Conservation (phyloP, 257 asterid species). For the Coffea canephora region DNA sequence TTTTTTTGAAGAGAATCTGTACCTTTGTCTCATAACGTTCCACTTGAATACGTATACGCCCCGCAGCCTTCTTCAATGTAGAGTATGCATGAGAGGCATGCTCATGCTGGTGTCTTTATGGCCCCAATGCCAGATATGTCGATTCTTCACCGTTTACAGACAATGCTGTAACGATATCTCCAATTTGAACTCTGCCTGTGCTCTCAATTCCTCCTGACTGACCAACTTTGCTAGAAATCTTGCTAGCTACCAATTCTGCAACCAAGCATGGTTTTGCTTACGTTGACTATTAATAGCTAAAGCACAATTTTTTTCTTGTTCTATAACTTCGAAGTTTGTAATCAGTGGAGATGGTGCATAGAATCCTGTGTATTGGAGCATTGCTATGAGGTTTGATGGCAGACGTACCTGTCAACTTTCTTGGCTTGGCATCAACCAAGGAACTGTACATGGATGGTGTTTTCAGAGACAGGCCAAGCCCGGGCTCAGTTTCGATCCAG, state of each 20-base stretch:
- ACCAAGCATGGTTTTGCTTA: not conserved
- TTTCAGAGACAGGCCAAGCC: conserved; percentile 18
- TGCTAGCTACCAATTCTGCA: conserved; percentile 15
- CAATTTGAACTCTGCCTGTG: conserved; percentile 16
- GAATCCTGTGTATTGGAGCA: not conserved
- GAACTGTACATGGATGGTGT: conserved; percentile 1
- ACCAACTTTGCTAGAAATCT: conserved; percentile 10
- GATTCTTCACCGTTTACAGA: conserved; percentile 15
- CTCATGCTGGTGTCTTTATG: conserved; percentile 10
- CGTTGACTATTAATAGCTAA: not conserved
- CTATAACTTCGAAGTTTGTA: not conserved
- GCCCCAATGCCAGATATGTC: conserved; percentile 12
- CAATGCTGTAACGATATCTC: conserved; percentile 15
- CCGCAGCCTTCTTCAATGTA: conserved; percentile 13
- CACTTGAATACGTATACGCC: conserved; percentile 13
- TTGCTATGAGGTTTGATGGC: not conserved
- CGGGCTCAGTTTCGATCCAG: conserved; percentile 16
- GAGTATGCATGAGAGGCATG: conserved; percentile 9
- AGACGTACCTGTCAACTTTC: not conserved
- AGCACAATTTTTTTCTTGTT: not conserved
- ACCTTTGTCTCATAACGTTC: conserved; percentile 17
- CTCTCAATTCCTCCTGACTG: conserved; percentile 15
- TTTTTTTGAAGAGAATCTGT: not conserved
- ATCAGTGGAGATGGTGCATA: not conserved
- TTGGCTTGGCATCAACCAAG: not conserved